phyloP scores from a whole-genome alignment of 257 asterid species.

The Solanum appendiculatum region DNA sequence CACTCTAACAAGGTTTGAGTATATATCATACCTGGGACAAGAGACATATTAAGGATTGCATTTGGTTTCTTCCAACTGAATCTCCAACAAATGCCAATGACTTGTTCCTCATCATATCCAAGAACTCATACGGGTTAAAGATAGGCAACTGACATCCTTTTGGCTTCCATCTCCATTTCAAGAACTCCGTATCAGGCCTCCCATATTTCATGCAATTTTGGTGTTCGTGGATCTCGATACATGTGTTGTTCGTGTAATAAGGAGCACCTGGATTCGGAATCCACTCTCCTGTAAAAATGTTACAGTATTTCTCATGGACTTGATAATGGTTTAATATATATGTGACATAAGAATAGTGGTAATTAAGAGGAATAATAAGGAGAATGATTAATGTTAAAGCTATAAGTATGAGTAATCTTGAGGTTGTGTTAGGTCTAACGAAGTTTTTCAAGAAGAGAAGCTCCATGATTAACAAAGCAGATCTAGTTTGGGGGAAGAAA shows the following conservation, averaged over 20 bases:
- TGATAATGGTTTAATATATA: neutral
- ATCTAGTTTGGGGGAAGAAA: neutral
- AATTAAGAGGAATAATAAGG: neutral
- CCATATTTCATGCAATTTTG: slow-evolving; percentile 60
- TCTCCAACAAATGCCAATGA: slow-evolving; percentile 59
- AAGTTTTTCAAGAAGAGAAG: neutral
- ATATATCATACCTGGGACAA: slow-evolving; percentile 26
- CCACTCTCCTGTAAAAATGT: neutral
- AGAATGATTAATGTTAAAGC: neutral
- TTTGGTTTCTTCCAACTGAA: slow-evolving; percentile 58
- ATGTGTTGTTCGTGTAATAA: slow-evolving; percentile 18
- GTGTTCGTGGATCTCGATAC: slow-evolving; percentile 42
- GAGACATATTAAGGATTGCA: slow-evolving; percentile 62
- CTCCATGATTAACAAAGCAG: neutral
- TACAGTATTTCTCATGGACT: neutral
- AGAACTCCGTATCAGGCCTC: slow-evolving; percentile 39
- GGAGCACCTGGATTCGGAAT: neutral
- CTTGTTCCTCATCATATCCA: slow-evolving; percentile 39
- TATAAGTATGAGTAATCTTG: neutral
- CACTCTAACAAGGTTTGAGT: too few relatives aligned
- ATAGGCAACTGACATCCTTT: slow-evolving; percentile 42
- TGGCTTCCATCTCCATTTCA: slow-evolving; percentile 65
- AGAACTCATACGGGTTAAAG: slow-evolving; percentile 23
- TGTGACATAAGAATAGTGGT: neutral
- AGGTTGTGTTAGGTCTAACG: neutral